These are phyloP conservation scores for Avena insularis DNA, from an alignment of 176 grass and related monocot species.

Conservation along the genomic window DNA sequence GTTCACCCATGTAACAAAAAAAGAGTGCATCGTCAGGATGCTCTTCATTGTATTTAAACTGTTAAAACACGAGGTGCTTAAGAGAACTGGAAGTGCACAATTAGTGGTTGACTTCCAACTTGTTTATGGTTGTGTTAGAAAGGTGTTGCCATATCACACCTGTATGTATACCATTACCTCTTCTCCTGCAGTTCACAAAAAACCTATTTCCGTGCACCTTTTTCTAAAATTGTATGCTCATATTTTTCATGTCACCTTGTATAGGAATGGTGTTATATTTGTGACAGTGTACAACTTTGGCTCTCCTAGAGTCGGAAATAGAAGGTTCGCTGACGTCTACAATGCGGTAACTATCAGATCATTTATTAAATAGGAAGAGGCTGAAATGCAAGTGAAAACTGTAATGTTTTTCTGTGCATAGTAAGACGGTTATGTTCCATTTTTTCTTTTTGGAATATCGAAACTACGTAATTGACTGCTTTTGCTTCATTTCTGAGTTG, in stretches of 20 bases:
- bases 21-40: background rate
- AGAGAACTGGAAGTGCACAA: conserved; percentile 15
- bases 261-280: conserved; percentile 72
- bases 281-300: conserved; percentile 98
- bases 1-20: conserved; percentile 8
- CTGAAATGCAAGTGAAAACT: conserved; percentile 6
- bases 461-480: background rate
- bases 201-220: conserved; percentile 4
- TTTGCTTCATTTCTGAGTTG: conserved; percentile 9
- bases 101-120: background rate
- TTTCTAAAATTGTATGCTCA: background rate
- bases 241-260: conserved; percentile 30
- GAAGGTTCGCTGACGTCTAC: conserved; percentile 90
- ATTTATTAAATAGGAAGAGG: conserved; percentile 18
- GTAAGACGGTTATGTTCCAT: background rate
- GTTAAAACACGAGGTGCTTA: background rate
- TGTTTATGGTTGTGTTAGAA: conserved; percentile 14
- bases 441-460: conserved; percentile 7
- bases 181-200: conserved; percentile 1
- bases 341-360: conserved; percentile 72
- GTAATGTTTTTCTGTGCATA: background rate
- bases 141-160: conserved; percentile 19
- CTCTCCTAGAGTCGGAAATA: conserved; percentile 96
- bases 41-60: conserved; percentile 3
- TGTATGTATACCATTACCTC: conserved; percentile 20